These are phyloP conservation scores for Luffa aegyptiaca DNA, from an alignment of 306 rosid genomes.

Conservation along the genomic window DNA sequence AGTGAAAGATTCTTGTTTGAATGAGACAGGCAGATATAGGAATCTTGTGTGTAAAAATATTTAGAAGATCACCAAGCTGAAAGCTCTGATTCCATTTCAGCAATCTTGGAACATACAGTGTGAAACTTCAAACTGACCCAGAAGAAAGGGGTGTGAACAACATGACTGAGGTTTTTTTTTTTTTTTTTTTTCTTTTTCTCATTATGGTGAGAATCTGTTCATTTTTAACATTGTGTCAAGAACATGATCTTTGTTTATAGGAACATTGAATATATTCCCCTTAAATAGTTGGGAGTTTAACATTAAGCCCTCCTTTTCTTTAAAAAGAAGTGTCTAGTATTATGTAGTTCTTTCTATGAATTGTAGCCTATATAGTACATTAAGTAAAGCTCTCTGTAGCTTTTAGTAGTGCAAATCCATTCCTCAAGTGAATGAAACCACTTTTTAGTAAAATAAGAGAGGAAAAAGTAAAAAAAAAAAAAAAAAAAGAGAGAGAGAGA, in stretches of 20 bases:
- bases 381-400: background rate
- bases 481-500: too few species aligned
- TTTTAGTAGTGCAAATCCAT: background rate
- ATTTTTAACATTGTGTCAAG: background rate
- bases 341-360: background rate
- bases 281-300: background rate
- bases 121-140: background rate
- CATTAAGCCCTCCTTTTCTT: background rate
- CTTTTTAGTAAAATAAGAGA: background rate
- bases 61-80: background rate
- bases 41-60: background rate
- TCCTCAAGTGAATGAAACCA: background rate
- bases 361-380: background rate
- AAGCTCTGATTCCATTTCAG: background rate
- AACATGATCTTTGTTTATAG: background rate
- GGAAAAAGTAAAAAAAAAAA: background rate
- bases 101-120: background rate
- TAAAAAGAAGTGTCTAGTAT: background rate
- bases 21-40: background rate
- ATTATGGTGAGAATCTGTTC: background rate
- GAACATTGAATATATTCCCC: background rate
- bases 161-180: background rate
- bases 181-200: too few species aligned
- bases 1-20: background rate
- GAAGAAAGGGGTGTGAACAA: background rate